Conservation (phyloP, 805 yeast genomes). For the Candida lessepsii region DNA sequence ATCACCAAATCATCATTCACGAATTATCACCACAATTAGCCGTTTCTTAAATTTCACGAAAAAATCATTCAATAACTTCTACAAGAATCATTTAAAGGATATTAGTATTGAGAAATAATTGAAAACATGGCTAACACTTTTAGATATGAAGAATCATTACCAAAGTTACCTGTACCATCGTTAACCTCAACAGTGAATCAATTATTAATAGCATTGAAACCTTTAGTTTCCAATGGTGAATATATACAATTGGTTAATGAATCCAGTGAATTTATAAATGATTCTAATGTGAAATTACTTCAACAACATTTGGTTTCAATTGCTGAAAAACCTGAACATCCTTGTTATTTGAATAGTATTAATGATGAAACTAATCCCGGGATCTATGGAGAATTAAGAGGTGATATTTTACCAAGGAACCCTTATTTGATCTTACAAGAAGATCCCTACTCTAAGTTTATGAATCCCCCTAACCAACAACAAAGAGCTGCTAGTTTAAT, state of each 20-base stretch:
- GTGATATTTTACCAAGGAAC: constrained; percentile 71
- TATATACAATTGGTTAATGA: constrained; percentile 43
- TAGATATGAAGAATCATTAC: constrained; percentile 44
- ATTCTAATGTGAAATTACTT: constrained; percentile 41
- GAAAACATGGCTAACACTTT: constrained; percentile 30
- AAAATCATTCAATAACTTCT: too few species aligned
- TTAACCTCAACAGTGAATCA: constrained; percentile 50
- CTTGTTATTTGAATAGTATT: constrained; percentile 55
- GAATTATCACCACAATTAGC: too few species aligned
- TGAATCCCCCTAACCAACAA: constrained; percentile 62
- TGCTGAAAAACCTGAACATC: constrained; percentile 36
- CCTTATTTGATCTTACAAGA: constrained; percentile 74
- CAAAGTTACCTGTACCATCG: constrained; percentile 63
- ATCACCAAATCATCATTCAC: too few species aligned
- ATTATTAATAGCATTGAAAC: constrained; percentile 55
- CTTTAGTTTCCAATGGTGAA: constrained; percentile 55
- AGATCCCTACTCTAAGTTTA: constrained; percentile 59
- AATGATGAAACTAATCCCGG: constrained; percentile 52
- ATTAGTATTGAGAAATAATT: too few species aligned
- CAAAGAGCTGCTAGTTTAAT: constrained; percentile 67
- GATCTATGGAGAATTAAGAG: constrained; percentile 60
- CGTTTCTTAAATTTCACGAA: too few species aligned
- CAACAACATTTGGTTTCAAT: constrained; percentile 55
- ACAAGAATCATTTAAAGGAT: too few species aligned
- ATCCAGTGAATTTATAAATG: constrained; percentile 45